Evolutionary conservation across 257 asterid species (phyloP).

Genomic region (Echites panduratus): DNA sequence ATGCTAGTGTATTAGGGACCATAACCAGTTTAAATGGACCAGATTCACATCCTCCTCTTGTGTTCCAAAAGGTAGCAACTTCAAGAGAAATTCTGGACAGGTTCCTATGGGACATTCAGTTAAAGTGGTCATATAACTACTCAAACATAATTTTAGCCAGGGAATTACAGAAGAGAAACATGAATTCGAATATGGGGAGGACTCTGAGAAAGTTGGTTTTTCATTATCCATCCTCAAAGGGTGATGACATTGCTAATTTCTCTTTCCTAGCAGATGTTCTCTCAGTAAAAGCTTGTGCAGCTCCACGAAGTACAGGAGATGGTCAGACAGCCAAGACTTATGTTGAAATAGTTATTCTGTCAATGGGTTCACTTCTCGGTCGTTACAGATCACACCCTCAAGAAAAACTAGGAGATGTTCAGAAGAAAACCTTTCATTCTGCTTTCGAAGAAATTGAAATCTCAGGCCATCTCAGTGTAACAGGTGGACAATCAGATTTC

Average conservation of each 20-base stretch:
- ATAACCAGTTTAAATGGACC: constrained; percentile 12
- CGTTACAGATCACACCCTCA: constrained; percentile 3
- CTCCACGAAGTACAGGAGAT: constrained; percentile 4
- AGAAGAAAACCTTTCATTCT: not conserved
- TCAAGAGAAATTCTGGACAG: not conserved
- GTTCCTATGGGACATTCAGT: not conserved
- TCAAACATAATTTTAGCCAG: constrained; percentile 3
- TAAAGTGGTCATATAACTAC: constrained; percentile 5
- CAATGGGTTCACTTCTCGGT: constrained; percentile 19
- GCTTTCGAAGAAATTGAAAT: constrained; percentile 11
- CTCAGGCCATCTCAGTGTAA: constrained; percentile 10
- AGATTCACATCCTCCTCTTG: constrained; percentile 13
- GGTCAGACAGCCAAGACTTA: not conserved
- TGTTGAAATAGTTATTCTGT: constrained; percentile 11
- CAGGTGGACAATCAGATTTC: not conserved
- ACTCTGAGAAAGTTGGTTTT: constrained; percentile 9
- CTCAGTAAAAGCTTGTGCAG: constrained; percentile 14
- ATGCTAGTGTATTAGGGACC: constrained; percentile 8
- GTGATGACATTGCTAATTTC: constrained; percentile 10
- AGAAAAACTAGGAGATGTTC: constrained; percentile 5
- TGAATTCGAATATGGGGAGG: not conserved
- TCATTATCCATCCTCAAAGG: constrained; percentile 13
- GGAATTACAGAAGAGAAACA: constrained; percentile 9
- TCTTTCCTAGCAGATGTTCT: constrained; percentile 16
- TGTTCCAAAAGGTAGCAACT: constrained; percentile 3